Conservation (phyloP, 164 flowering plant species). For the Cinnamomum chago region DNA sequence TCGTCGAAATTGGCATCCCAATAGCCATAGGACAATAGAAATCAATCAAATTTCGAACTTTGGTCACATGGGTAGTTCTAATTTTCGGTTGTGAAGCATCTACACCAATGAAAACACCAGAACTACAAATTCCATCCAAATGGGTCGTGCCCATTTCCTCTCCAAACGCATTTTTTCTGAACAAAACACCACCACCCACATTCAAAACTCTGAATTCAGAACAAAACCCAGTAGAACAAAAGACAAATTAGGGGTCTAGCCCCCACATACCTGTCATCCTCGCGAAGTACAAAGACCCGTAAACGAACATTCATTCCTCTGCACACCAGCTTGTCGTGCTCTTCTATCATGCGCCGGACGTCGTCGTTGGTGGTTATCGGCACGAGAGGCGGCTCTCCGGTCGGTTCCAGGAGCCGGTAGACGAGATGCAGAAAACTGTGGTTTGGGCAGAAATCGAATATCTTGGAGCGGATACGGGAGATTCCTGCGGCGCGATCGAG, state of each 20-base stretch:
- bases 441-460: slow-evolving; percentile 21
- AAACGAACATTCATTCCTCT: slow-evolving; percentile 18
- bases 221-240: background rate
- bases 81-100: background rate
- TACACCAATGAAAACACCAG: background rate
- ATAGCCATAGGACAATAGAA: background rate
- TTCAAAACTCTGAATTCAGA: background rate
- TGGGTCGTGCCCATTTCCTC: background rate
- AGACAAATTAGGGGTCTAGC: no score
- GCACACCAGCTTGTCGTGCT: slow-evolving; percentile 20
- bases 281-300: slow-evolving; percentile 21
- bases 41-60: background rate
- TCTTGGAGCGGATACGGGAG: slow-evolving; percentile 14
- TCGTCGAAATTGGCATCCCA: background rate
- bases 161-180: background rate
- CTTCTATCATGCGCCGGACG: slow-evolving; percentile 25
- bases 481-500: slow-evolving; percentile 19
- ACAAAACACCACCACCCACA: background rate
- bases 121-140: background rate
- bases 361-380: slow-evolving; percentile 30
- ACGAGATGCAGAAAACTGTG: slow-evolving; percentile 15
- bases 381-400: slow-evolving; percentile 10
- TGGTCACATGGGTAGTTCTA: background rate
- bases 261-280: slow-evolving; percentile 3
- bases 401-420: slow-evolving; percentile 18